These are phyloP conservation scores for Gaeumannomyces tritici DNA, from an alignment of 2,329 filamentous ascomycete species.

Conservation along the genomic window DNA sequence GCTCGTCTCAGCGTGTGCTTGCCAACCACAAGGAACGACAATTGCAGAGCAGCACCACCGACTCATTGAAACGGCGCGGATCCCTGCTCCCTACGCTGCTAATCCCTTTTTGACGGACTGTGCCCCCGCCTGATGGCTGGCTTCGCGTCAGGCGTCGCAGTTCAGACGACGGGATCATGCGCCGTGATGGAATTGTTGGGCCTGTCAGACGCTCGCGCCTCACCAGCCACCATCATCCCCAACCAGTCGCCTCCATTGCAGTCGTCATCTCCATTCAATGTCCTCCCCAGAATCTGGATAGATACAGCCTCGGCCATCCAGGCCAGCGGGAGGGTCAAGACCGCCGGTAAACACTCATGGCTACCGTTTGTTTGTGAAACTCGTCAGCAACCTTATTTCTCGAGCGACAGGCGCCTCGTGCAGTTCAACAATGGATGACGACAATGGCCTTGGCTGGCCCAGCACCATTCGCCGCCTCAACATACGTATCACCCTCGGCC, in stretches of 20 bases:
- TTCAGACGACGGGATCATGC: not conserved
- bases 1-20: not conserved
- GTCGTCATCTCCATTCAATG: not conserved
- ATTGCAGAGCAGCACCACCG: too few relatives aligned
- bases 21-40: not conserved
- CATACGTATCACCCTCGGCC: not conserved
- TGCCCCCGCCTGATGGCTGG: not conserved
- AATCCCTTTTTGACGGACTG: not conserved
- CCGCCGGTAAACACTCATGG: too few relatives aligned
- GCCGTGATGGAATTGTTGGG: not conserved
- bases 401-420: not conserved
- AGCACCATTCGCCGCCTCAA: not conserved
- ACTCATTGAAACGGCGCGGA: not conserved
- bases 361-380: not conserved
- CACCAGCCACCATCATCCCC: not conserved
- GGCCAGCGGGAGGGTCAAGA: too few relatives aligned
- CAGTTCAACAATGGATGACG: not conserved
- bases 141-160: not conserved
- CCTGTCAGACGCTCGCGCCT: not conserved
- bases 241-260: too few relatives aligned
- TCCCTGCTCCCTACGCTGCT: not conserved
- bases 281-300: not conserved
- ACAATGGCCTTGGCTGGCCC: not conserved
- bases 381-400: not conserved
- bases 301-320: too few relatives aligned